Evolutionary conservation across 1,139 yeast genomes (phyloP).

Genomic region (Petasospora rhodanensis): DNA sequence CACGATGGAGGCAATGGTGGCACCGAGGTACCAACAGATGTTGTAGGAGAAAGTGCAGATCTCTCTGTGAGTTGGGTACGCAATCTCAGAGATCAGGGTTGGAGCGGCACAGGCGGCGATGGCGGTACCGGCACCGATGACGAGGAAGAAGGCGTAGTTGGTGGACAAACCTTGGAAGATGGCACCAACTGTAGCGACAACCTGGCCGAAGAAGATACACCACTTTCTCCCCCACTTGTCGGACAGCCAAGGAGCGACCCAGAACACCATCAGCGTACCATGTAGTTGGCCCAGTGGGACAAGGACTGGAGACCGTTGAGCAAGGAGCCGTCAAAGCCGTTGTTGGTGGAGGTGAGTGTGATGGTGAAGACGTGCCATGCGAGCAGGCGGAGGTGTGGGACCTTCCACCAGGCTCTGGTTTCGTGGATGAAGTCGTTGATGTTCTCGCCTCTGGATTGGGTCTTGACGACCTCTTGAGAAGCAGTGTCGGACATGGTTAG

Average conservation of each 20-base stretch:
- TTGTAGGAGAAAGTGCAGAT: conserved; percentile 42
- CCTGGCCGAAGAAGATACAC: conserved; percentile 28
- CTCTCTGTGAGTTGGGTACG: conserved; percentile 42
- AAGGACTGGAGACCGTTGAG: conserved; percentile 47
- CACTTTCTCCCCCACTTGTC: conserved; percentile 6
- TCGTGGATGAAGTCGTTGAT: no score
- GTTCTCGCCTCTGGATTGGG: no score
- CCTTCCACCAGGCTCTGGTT: no score
- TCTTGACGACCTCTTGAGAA: no score
- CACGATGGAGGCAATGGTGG: conserved; percentile 51
- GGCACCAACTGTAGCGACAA: conserved; percentile 38
- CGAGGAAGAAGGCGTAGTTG: conserved; percentile 31
- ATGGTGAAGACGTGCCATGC: not conserved
- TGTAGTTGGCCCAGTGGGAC: conserved; percentile 29
- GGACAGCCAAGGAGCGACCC: conserved; percentile 26
- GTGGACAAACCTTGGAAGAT: conserved; percentile 34
- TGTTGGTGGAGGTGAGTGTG: conserved; percentile 32
- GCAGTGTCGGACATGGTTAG: no score
- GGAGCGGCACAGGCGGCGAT: conserved; percentile 38
- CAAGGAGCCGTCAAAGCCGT: conserved; percentile 49
- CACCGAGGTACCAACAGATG: conserved; percentile 44
- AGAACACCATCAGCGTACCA: conserved; percentile 37
- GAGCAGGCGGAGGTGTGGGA: no score
- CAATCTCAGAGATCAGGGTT: conserved; percentile 34
- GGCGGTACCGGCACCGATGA: conserved; percentile 34